Conservation (phyloP, 305 asterid species). For the Ilex paraguariensis region DNA sequence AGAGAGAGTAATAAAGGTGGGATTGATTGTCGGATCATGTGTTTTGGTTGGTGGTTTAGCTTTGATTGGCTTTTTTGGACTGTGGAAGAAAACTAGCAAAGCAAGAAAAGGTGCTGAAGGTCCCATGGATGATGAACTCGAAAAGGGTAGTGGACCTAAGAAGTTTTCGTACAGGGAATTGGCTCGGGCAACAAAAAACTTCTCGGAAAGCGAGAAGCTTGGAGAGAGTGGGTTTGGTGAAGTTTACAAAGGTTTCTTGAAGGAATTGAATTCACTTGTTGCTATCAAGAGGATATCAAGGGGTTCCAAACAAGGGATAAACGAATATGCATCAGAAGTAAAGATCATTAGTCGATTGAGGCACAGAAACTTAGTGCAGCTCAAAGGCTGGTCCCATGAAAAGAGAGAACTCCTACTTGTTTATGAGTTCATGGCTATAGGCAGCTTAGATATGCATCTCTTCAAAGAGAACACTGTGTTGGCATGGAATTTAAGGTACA, state of each 20-base stretch:
- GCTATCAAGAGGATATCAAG: no score
- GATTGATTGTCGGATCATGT: slow-evolving; percentile 15
- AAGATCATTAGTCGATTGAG: no score
- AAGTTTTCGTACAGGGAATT: slow-evolving; percentile 23
- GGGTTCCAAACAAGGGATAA: no score
- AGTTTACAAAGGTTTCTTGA: slow-evolving; percentile 44
- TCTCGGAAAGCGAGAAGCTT: slow-evolving; percentile 33
- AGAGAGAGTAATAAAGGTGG: slow-evolving; percentile 10
- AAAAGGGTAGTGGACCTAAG: slow-evolving; percentile 34
- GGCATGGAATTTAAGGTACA: no score
- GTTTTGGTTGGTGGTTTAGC: slow-evolving; percentile 5
- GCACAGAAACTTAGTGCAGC: no score
- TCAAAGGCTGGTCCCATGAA: no score
- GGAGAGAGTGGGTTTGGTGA: slow-evolving; percentile 70
- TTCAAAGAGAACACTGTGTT: no score
- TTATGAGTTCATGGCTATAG: no score
- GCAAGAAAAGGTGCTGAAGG: background rate
- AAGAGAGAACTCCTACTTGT: no score
- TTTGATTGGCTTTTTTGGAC: background rate
- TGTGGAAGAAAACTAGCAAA: slow-evolving; percentile 11
- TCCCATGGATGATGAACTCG: slow-evolving; percentile 12
- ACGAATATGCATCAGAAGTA: no score
- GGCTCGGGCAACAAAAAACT: slow-evolving; percentile 18
- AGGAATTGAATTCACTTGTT: slow-evolving; percentile 16
- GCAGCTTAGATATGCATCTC: no score